Evolutionary conservation across 495 filamentous ascomycete species (phyloP), one percentile per base, ranked within the genome.

Genomic region (Aspergillus hancockii): DNA sequence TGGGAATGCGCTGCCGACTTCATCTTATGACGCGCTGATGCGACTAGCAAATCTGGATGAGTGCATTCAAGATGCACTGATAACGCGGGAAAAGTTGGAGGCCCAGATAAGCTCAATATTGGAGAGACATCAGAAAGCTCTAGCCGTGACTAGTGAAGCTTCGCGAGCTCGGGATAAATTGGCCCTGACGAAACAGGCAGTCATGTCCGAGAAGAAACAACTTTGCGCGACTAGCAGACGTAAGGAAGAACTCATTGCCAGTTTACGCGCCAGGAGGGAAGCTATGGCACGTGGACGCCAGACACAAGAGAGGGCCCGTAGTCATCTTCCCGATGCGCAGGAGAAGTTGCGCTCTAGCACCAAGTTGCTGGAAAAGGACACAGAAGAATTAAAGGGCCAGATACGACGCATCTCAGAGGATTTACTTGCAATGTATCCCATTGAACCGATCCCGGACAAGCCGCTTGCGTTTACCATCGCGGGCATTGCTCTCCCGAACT

Each of bases 11-110:
- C 63, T 85, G 54, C 66, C 78, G 0, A 94, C 90, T 1, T 91
- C 92, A 6, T 93, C 92, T 1, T 98, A 97, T 73, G 94, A 95
- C 66, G 85, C 90, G 1, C 75, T 98, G 46, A 95, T 97, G 89
- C 85, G 88, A 31, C 79, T 98, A 30, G 88, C 90, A 14, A 97
- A 91, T 54, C 77, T 98, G 38, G 92, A 97, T 59, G 89, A 92
- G 65, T 96, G 92, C 58, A 89, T 98, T 34, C 90, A 96, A 71
- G 94, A 98, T 66, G 92, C 93, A 6, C 70, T 97, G 0, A 81
- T 83, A 1, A 97, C 91, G 0, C 82, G 90, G 5, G 86, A 90
- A 58, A 82, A 81, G 52, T 73, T 98, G 9, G 83, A 90, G 10
- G 70, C 81, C 9, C 91, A 97, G 60, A 96, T 98, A 60, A 90